Conservation (phyloP, 2,329 filamentous ascomycete species). For the Colletotrichum paranaense region DNA sequence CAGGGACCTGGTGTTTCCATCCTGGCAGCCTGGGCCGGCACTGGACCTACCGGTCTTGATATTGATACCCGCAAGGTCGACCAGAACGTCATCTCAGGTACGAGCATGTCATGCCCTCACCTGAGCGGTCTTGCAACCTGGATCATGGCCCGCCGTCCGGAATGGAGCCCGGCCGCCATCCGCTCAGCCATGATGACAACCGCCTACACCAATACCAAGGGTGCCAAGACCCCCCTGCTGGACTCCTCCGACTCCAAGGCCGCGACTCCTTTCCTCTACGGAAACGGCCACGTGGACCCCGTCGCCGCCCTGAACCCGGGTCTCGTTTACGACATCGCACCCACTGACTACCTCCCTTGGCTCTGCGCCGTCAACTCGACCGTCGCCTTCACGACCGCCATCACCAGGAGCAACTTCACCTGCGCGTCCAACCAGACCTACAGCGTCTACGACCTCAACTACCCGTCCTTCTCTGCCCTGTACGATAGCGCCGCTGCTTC, state of each 20-base stretch:
- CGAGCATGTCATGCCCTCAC: conserved; percentile 36
- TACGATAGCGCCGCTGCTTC: conserved; percentile 12
- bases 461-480: conserved; percentile 26
- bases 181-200: conserved; percentile 34
- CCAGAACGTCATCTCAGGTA: conserved; percentile 34
- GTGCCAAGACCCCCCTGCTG: neutral
- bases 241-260: neutral
- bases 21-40: conserved; percentile 29
- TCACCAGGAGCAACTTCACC: conserved; percentile 25
- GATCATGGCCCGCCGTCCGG: conserved; percentile 30
- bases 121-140: conserved; percentile 31
- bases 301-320: conserved; percentile 40
- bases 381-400: conserved; percentile 7
- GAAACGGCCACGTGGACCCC: conserved; percentile 35
- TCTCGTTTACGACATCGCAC: conserved; percentile 35
- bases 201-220: conserved; percentile 14
- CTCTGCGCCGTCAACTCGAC: conserved; percentile 40
- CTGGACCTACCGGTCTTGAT: neutral
- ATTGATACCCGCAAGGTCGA: conserved; percentile 11
- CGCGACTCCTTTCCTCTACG: conserved; percentile 24
- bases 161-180: conserved; percentile 28
- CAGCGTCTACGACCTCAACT: conserved; percentile 33
- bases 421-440: conserved; percentile 13
- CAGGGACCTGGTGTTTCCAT: conserved; percentile 28
- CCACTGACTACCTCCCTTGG: conserved; percentile 39